Conservation (phyloP, 768 basidiomycete species). For the Cyclocybe aegerita region DNA sequence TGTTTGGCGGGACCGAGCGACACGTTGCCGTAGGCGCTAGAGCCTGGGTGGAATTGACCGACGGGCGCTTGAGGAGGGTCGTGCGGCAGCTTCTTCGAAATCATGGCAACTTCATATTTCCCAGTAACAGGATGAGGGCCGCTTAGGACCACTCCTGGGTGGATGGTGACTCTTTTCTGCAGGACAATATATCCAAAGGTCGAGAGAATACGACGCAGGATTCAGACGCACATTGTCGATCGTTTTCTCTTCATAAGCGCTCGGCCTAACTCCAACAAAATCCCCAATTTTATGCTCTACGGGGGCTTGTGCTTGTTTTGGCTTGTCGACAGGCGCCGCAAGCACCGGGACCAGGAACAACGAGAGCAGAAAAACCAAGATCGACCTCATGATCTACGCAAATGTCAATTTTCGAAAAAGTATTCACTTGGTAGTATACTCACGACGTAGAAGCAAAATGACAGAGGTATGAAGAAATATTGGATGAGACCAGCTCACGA, state of each 20-base stretch:
- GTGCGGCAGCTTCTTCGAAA: conserved; percentile 21
- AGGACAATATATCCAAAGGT: neutral
- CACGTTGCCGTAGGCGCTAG: conserved; percentile 17
- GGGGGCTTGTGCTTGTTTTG: neutral
- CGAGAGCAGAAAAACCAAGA: neutral
- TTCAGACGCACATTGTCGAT: neutral
- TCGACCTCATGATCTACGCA: neutral
- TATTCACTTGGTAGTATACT: neutral
- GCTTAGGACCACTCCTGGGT: conserved; percentile 21
- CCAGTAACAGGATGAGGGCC: conserved; percentile 12
- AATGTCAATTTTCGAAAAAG: neutral
- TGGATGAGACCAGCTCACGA: conserved; percentile 18
- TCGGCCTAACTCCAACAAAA: conserved; percentile 17
- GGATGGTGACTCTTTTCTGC: conserved; percentile 17
- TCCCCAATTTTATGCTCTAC: conserved; percentile 11
- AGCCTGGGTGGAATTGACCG: conserved; percentile 7
- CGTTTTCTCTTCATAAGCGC: conserved; percentile 14
- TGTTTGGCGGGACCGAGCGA: conserved; percentile 9
- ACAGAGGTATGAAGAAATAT: neutral
- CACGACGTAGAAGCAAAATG: neutral
- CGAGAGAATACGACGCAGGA: neutral
- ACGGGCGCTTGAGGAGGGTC: conserved; percentile 21
- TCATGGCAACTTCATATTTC: conserved; percentile 19
- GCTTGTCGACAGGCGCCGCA: neutral
- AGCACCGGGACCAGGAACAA: neutral